These are phyloP conservation scores for Cymbopogon flexuosus DNA, from an alignment of 202 grass and related monocot genomes.

Conservation along the genomic window DNA sequence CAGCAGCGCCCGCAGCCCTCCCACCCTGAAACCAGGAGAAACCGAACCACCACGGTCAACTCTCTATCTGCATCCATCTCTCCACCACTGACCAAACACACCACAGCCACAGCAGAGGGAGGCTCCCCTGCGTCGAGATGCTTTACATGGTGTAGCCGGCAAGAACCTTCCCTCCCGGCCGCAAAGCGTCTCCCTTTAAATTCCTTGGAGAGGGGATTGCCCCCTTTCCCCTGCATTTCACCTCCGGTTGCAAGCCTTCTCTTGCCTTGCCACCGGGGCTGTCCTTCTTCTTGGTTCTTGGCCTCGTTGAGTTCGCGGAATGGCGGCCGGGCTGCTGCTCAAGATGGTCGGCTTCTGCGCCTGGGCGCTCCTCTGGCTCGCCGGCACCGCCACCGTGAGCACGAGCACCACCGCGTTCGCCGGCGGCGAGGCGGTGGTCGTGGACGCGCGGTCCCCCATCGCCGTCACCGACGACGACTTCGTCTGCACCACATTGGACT, in stretches of 20 bases:
- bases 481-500: conserved; percentile 73
- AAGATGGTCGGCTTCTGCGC: conserved; percentile 38
- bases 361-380: conserved; percentile 49
- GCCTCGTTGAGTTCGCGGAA: background rate
- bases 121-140: background rate
- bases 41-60: conserved; percentile 11
- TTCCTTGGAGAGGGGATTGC: conserved; percentile 18
- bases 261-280: background rate
- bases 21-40: background rate
- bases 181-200: background rate
- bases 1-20: background rate
- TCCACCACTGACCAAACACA: background rate
- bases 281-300: background rate
- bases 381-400: conserved; percentile 29
- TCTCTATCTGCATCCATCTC: background rate
- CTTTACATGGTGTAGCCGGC: conserved; percentile 35
- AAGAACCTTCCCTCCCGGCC: conserved; percentile 24
- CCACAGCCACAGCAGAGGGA: background rate
- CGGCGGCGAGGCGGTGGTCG: conserved; percentile 31
- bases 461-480: conserved; percentile 51
- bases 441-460: conserved; percentile 41
- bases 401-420: background rate
- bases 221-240: background rate
- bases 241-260: background rate
- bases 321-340: conserved; percentile 33